These are phyloP conservation scores for Dryas integrifolia DNA, from an alignment of 331 rosid genomes.

Conservation along the genomic window DNA sequence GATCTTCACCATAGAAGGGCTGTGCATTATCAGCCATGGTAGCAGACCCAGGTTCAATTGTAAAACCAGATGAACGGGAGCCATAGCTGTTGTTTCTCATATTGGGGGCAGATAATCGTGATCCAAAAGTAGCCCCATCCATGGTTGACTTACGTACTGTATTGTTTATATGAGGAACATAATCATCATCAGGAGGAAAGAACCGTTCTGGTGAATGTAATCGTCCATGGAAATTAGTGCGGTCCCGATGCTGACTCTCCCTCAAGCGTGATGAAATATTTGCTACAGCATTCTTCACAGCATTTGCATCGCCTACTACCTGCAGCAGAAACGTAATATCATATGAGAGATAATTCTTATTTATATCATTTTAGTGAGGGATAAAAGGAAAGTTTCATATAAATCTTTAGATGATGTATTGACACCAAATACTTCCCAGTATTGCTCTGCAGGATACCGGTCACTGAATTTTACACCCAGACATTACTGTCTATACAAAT, in stretches of 20 bases:
- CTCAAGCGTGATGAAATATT: constrained; percentile 79
- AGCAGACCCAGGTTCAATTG: constrained; percentile 55
- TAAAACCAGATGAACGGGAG: constrained; percentile 50
- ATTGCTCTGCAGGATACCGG: background rate
- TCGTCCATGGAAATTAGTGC: constrained; percentile 78
- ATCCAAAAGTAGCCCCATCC: constrained; percentile 61
- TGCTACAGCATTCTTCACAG: constrained; percentile 69
- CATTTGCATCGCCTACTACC: constrained; percentile 79
- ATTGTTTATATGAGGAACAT: constrained; percentile 52
- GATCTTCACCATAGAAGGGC: constrained; percentile 64
- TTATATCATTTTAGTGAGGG: background rate
- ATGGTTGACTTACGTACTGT: constrained; percentile 60
- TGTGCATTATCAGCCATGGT: constrained; percentile 54
- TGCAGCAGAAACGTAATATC: constrained; percentile 37
- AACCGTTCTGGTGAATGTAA: constrained; percentile 76
- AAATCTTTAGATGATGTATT: background rate
- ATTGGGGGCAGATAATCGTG: constrained; percentile 48
- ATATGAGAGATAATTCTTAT: background rate
- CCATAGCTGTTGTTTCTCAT: constrained; percentile 57
- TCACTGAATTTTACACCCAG: background rate
- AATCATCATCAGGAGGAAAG: constrained; percentile 81
- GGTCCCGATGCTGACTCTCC: constrained; percentile 99
- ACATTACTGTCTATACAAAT: background rate
- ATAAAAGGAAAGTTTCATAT: background rate
- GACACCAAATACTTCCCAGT: background rate